Evolutionary conservation across 2,329 filamentous ascomycete genomes (phyloP), one percentile per base, ranked within the genome.

Genomic region (Chrysoporthe deuterocubensis): DNA sequence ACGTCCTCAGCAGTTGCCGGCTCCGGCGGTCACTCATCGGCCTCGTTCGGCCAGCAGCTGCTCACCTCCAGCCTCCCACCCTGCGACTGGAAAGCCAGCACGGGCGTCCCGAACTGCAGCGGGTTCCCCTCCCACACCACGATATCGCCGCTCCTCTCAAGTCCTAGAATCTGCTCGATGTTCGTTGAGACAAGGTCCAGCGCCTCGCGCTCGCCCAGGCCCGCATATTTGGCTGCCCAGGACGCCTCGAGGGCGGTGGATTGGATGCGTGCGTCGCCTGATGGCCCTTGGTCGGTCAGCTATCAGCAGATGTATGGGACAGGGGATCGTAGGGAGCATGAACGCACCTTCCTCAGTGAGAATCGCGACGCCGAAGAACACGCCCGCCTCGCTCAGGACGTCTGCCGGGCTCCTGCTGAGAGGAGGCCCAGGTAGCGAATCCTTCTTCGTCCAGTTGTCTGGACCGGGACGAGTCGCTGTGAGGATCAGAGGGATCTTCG

Each of bases 51-150:
- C 72, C 76, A 80, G 67, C 80, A 81, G 18, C 72, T 71, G 4
- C 73, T 72, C 46, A 78, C 69, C 64, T 75, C 74, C 61, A 77
- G 70, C 56, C 75, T 73, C 13, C 72, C 73, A 6, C 71, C 73
- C 40, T 74, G 72, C 16, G 71, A 73, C 48, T 76, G 74, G 66
- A 81, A 74, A n/a, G 74, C 73, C 21, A 82, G 54, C 7, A 78
- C 78, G 43, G 80, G 79, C 50, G 76, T 80, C 1, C 76, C 80
- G 3, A 79, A 79, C 66, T 78, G 73, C 54, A 83, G 70, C 26
- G 81, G 81, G 71, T 77, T 76, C 5, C 80, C 80, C 70, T 83
- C 81, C 73, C 76, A 83, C 18, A 83, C 68, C 11, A 83, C 81
- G 56, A 82, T 72, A 67, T 83, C 81, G 14, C 71, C 72, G 61